Percentiles rank a stretch among this genome's conserved stretches.
These are phyloP conservation scores for Kwoniella europaea DNA, from an alignment of 768 basidiomycete genomes.

Conservation along the genomic window DNA sequence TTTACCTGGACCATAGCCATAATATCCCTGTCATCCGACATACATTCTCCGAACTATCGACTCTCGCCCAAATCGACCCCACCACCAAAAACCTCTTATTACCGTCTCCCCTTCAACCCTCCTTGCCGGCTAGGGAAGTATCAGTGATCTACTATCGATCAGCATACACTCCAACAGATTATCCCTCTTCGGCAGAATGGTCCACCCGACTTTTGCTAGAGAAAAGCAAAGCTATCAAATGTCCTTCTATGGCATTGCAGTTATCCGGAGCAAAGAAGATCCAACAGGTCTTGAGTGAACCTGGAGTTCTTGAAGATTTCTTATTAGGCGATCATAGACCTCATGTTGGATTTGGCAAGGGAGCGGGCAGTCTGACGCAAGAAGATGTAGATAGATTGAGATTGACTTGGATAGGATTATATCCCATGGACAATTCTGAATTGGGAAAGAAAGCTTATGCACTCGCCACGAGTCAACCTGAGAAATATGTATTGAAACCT, in stretches of 20 bases:
- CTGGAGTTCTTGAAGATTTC: conserved; percentile 76
- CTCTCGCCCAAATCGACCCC: conserved; percentile 64
- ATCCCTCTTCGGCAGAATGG: conserved; percentile 67
- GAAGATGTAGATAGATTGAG: conserved; percentile 66
- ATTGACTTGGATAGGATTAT: conserved; percentile 87
- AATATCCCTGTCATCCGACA: conserved; percentile 74
- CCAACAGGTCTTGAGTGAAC: conserved; percentile 80
- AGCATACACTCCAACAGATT: conserved; percentile 83
- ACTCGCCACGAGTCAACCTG: conserved; percentile 64
- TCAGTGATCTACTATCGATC: conserved; percentile 89
- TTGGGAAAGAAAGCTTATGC: conserved; percentile 62
- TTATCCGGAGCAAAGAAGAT: conserved; percentile 97
- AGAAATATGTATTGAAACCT: conserved; percentile 83
- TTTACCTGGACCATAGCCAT: conserved; percentile 62
- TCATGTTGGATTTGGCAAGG: conserved; percentile 48
- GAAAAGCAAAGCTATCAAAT: conserved; percentile 83
- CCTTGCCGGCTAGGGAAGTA: conserved; percentile 65
- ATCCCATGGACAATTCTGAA: conserved; percentile 66
- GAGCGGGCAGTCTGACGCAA: conserved; percentile 36
- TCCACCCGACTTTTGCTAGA: conserved; percentile 77
- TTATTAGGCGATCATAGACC: conserved; percentile 58
- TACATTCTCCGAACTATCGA: conserved; percentile 72
- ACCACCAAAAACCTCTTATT: conserved; percentile 50
- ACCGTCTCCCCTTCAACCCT: conserved; percentile 57
- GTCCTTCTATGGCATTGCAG: conserved; percentile 85